Conservation (phyloP, 1,139 yeast genomes). For the Yamadazyma blattariae region DNA sequence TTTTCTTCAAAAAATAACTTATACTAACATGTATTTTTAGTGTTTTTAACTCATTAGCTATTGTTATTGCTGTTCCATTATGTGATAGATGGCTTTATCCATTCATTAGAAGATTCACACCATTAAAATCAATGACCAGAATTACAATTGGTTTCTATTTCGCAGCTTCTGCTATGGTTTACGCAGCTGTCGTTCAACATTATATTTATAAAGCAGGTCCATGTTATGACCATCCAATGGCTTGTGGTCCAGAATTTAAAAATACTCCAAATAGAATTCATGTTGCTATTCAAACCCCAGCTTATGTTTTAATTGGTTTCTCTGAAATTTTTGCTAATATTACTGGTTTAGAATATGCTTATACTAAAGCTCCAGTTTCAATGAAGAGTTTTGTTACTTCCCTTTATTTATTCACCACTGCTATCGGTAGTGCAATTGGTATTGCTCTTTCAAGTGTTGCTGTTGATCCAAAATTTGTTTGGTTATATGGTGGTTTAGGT, state of each 20-base stretch:
- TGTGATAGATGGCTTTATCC: conserved; percentile 56
- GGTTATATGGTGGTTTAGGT: conserved; percentile 66
- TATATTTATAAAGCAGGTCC: conserved; percentile 72
- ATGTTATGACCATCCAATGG: conserved; percentile 62
- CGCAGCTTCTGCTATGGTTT: conserved; percentile 67
- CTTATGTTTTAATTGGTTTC: conserved; percentile 58
- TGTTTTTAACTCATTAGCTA: conserved; percentile 59
- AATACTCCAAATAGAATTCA: conserved; percentile 51
- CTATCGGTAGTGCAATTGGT: conserved; percentile 70
- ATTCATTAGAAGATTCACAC: conserved; percentile 50
- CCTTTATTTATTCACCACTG: conserved; percentile 57
- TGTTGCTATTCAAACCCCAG: conserved; percentile 64
- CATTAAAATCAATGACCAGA: conserved; percentile 68
- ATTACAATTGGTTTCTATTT: conserved; percentile 75
- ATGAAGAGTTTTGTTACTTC: conserved; percentile 71
- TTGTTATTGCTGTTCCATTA: conserved; percentile 61
- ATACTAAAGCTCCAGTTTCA: conserved; percentile 63
- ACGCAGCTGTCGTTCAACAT: conserved; percentile 81
- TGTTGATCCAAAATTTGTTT: conserved; percentile 63
- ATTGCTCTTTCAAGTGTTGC: conserved; percentile 68
- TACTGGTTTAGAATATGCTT: conserved; percentile 68
- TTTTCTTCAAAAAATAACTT: too few relatives aligned
- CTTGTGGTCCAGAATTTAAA: conserved; percentile 26
- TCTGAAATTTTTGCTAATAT: conserved; percentile 66
- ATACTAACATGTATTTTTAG: too few relatives aligned